These are phyloP conservation scores for Ascoidea rubescens DNA, from an alignment of 805 yeast species.

Conservation along the genomic window DNA sequence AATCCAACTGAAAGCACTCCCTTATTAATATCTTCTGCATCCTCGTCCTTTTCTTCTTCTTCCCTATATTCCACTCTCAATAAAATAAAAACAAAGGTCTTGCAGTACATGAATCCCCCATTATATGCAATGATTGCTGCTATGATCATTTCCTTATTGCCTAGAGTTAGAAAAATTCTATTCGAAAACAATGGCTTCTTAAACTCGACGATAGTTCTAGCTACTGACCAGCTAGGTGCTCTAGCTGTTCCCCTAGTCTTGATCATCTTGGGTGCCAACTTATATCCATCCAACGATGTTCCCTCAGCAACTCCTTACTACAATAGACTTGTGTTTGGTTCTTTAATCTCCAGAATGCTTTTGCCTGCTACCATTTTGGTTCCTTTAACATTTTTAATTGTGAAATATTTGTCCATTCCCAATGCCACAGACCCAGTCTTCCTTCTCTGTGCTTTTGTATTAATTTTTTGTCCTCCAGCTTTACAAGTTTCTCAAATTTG, in stretches of 20 bases:
- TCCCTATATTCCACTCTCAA: background rate
- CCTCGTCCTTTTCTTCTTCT: background rate
- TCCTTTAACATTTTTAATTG: slow-evolving; percentile 38
- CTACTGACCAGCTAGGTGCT: slow-evolving; percentile 38
- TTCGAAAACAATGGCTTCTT: slow-evolving; percentile 33
- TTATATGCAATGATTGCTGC: slow-evolving; percentile 48
- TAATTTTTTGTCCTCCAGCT: slow-evolving; percentile 55
- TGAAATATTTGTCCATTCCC: slow-evolving; percentile 31
- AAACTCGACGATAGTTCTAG: slow-evolving; percentile 34
- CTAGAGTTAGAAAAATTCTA: slow-evolving; percentile 29
- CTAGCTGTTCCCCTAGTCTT: slow-evolving; percentile 50
- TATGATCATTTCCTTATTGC: slow-evolving; percentile 44
- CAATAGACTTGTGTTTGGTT: slow-evolving; percentile 32
- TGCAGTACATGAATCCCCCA: slow-evolving; percentile 49
- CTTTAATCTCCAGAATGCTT: slow-evolving; percentile 44
- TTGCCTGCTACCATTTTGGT: slow-evolving; percentile 40
- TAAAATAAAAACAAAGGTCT: slow-evolving; percentile 11
- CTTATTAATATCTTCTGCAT: background rate
- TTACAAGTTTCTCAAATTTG: slow-evolving; percentile 54
- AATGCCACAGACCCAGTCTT: slow-evolving; percentile 39
- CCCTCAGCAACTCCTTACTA: slow-evolving; percentile 29
- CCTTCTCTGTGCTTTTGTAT: slow-evolving; percentile 40
- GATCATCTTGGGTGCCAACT: slow-evolving; percentile 46
- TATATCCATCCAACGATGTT: slow-evolving; percentile 35
- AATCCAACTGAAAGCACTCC: background rate